phyloP scores from a whole-genome alignment of 176 grass and related monocot genomes.

The Oryza longistaminata region DNA sequence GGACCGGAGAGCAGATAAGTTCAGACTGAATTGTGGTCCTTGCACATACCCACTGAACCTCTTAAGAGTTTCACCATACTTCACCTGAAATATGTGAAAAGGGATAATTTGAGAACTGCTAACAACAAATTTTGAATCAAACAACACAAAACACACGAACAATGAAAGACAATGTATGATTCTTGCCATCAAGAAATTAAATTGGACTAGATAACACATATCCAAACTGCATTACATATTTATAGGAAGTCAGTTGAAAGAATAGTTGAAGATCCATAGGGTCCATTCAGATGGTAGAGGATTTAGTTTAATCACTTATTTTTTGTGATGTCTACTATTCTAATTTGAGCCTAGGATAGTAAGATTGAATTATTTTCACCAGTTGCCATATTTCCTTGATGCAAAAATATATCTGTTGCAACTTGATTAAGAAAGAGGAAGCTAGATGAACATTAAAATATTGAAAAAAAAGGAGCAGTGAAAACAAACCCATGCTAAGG shows the following conservation, averaged over 20 bases:
- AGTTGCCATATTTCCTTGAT: too few relatives aligned
- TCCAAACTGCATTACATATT: not conserved
- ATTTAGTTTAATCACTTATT: not conserved
- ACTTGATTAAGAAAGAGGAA: too few relatives aligned
- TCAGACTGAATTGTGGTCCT: constrained; percentile 40
- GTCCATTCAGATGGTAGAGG: not conserved
- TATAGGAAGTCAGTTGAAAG: constrained; percentile 11
- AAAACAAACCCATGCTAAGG: not conserved
- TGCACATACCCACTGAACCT: constrained; percentile 57
- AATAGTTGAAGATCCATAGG: not conserved
- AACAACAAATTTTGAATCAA: not conserved
- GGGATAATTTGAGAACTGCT: not conserved
- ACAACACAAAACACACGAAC: not conserved
- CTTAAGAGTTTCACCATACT: constrained; percentile 79
- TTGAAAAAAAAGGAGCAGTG: not conserved
- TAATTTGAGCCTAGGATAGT: too few relatives aligned
- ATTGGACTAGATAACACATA: constrained; percentile 2
- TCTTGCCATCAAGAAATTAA: constrained; percentile 2
- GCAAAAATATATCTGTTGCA: too few relatives aligned
- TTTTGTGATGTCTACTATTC: not conserved
- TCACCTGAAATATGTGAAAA: constrained; percentile 59
- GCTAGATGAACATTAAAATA: too few relatives aligned
- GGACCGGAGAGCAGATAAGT: constrained; percentile 51
- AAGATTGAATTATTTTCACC: too few relatives aligned
- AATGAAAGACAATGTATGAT: not conserved